Conservation (phyloP, 176 grass and related monocot genomes). For the Cenchrus purpureus region DNA sequence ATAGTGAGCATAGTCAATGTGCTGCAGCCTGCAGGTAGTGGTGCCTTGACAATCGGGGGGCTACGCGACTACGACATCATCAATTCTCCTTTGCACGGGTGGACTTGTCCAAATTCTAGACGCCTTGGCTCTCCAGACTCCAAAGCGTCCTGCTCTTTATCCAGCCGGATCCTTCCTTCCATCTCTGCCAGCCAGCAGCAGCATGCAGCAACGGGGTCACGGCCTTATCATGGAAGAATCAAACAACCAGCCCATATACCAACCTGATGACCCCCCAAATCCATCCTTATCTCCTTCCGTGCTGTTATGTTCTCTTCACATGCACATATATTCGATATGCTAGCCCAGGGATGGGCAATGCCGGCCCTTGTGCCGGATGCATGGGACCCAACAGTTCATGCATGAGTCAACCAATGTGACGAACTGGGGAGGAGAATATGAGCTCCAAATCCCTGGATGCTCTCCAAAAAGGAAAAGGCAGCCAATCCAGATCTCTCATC, state of each 20-base stretch:
- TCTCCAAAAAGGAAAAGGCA: constrained; percentile 36
- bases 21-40: background rate
- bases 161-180: background rate
- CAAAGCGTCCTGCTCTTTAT: background rate
- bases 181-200: background rate
- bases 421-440: background rate
- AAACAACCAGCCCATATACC: background rate
- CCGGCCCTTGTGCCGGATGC: background rate
- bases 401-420: constrained; percentile 38
- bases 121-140: background rate
- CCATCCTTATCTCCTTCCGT: constrained; percentile 28
- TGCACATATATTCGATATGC: constrained; percentile 46
- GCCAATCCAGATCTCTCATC: constrained; percentile 34
- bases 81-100: background rate
- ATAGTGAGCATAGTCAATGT: background rate
- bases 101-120: constrained; percentile 21
- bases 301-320: constrained; percentile 39
- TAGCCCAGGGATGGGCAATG: background rate
- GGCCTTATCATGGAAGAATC: constrained; percentile 28
- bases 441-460: constrained; percentile 47
- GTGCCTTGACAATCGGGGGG: background rate
- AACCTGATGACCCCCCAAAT: background rate
- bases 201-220: background rate
- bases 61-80: background rate
- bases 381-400: background rate